Conservation (phyloP, 176 grass and related monocot genomes). For the Areca catechu region DNA sequence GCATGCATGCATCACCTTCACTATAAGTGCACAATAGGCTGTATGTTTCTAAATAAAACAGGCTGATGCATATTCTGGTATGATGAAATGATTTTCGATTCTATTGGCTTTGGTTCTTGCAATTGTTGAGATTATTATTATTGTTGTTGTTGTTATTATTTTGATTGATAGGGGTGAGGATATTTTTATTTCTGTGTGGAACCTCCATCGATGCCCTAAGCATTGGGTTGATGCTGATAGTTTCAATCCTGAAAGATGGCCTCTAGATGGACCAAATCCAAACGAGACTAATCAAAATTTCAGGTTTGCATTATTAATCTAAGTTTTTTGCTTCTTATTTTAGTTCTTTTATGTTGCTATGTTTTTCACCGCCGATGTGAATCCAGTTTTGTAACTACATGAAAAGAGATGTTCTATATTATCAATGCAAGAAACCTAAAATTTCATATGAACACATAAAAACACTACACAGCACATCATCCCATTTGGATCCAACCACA, state of each 20-base stretch:
- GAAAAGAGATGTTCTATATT: no score
- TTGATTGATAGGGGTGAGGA: slow-evolving; percentile 60
- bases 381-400: no score
- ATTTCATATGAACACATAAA: no score
- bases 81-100: no score
- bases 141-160: background rate
- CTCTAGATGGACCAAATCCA: slow-evolving; percentile 87
- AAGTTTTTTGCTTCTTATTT: background rate
- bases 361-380: no score
- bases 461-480: no score
- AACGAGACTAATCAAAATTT: slow-evolving; percentile 98
- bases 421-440: no score
- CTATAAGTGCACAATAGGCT: no score
- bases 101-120: background rate
- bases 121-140: background rate
- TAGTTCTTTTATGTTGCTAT: no score
- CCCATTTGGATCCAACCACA: slow-evolving; percentile 2
- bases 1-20: no score
- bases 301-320: slow-evolving; percentile 43
- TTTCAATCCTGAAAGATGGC: slow-evolving; percentile 97
- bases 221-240: slow-evolving; percentile 82
- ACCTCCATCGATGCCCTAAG: slow-evolving; percentile 77
- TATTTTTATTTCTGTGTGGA: slow-evolving; percentile 95
- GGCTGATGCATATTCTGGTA: no score
- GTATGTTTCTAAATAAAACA: no score